Evolutionary conservation across 495 filamentous ascomycete genomes (phyloP).

Genomic region (Penicillium arizonense): DNA sequence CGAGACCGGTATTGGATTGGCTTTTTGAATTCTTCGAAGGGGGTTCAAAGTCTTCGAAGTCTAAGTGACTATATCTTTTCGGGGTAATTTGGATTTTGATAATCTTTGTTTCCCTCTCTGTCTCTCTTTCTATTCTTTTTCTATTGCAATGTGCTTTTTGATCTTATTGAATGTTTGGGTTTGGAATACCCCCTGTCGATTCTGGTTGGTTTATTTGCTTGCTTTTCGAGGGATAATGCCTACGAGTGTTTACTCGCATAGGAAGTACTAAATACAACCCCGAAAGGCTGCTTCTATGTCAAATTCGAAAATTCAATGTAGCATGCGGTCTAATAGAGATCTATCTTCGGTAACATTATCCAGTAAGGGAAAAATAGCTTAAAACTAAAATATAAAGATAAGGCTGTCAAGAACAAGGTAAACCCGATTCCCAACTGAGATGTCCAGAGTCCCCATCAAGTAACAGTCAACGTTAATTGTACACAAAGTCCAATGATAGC

Average conservation of each 20-base stretch:
- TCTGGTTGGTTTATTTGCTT: constrained; percentile 4
- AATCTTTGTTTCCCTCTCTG: background rate
- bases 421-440: background rate
- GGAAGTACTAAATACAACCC: background rate
- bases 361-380: too few relatives aligned
- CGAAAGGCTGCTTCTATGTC: background rate
- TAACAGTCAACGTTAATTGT: background rate
- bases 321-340: too few relatives aligned
- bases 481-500: background rate
- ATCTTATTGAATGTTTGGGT: background rate
- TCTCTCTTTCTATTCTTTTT: background rate
- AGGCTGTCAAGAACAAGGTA: too few relatives aligned
- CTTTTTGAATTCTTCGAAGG: constrained; percentile 25
- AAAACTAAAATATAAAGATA: too few relatives aligned
- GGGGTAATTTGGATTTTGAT: background rate
- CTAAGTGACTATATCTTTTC: background rate
- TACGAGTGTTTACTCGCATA: background rate
- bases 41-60: background rate
- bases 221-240: background rate
- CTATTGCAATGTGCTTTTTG: background rate
- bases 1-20: constrained; percentile 33
- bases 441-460: background rate
- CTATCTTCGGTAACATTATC: too few relatives aligned
- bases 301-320: too few relatives aligned
- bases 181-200: constrained; percentile 16